Conservation (phyloP, 2,329 filamentous ascomycete genomes). For the Ascochyta pisi region DNA sequence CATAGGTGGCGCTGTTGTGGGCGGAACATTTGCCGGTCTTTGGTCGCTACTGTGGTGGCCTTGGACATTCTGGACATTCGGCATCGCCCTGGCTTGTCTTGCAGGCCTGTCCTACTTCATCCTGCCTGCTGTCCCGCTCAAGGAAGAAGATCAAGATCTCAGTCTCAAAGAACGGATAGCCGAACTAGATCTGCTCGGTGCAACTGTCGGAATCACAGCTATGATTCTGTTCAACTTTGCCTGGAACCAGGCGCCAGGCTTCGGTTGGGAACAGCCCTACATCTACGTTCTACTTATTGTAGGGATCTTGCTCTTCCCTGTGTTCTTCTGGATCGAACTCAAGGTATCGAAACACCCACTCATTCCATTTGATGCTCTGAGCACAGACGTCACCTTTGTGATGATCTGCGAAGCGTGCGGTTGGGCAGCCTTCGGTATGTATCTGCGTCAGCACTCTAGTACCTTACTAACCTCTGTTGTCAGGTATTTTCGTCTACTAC, state of each 20-base stretch:
- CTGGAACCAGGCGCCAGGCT: conserved; percentile 69
- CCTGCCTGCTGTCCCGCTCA: conserved; percentile 47
- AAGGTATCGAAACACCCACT: conserved; percentile 59
- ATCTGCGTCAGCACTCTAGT: neutral
- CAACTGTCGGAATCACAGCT: conserved; percentile 59
- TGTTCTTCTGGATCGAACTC: conserved; percentile 63
- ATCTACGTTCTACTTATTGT: conserved; percentile 65
- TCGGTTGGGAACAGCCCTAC: conserved; percentile 64
- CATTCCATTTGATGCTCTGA: conserved; percentile 62
- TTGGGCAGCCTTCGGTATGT: conserved; percentile 45
- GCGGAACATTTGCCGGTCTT: conserved; percentile 50
- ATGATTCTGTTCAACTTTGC: conserved; percentile 69
- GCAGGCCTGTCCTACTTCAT: conserved; percentile 48
- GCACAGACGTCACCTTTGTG: conserved; percentile 61
- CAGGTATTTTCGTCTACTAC: conserved; percentile 44
- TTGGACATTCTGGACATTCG: conserved; percentile 58
- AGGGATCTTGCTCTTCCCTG: conserved; percentile 60
- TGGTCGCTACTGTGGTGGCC: conserved; percentile 60
- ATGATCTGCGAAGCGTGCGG: conserved; percentile 60
- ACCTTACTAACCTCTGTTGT: neutral
- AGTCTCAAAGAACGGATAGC: conserved; percentile 32
- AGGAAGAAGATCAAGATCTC: conserved; percentile 20
- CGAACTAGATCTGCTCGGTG: conserved; percentile 55
- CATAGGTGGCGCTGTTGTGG: conserved; percentile 50
- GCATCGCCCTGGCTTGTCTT: conserved; percentile 49